phyloP scores from a whole-genome alignment of 2,329 filamentous ascomycete genomes.

The Chlorencoelia australis region DNA sequence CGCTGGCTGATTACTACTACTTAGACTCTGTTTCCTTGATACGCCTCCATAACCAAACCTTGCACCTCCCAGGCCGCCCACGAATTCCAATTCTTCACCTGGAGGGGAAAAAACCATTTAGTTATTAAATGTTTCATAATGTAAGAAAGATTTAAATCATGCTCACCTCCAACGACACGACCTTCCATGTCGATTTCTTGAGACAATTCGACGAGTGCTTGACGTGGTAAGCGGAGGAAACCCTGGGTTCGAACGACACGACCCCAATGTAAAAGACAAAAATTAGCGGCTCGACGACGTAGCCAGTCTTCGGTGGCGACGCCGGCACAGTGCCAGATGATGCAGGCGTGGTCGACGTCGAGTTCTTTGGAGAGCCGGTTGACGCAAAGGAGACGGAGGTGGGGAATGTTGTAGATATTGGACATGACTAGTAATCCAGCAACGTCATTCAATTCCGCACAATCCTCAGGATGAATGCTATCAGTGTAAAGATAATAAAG shows the following conservation, averaged over 20 bases:
- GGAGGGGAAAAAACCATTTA: no score
- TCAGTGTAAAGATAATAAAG: slow-evolving; percentile 96
- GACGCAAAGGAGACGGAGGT: slow-evolving; percentile 81
- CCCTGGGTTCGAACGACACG: slow-evolving; percentile 82
- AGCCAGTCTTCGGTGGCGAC: slow-evolving; percentile 91
- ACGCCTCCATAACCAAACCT: slow-evolving; percentile 38
- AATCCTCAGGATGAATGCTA: slow-evolving; percentile 56
- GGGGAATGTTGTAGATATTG: slow-evolving; percentile 95
- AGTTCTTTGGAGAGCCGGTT: slow-evolving; percentile 84
- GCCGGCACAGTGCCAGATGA: slow-evolving; percentile 90
- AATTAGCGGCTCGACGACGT: slow-evolving; percentile 74
- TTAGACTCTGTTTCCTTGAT: slow-evolving; percentile 47
- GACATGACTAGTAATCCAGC: slow-evolving; percentile 94
- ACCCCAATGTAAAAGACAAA: slow-evolving; percentile 91
- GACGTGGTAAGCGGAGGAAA: slow-evolving; percentile 70
- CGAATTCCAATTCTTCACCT: slow-evolving; percentile 31
- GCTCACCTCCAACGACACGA: slow-evolving; percentile 80
- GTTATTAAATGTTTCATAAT: slow-evolving; percentile 14
- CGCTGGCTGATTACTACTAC: slow-evolving; percentile 48
- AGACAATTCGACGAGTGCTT: slow-evolving; percentile 78
- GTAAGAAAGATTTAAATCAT: slow-evolving; percentile 33
- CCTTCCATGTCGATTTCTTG: slow-evolving; percentile 91
- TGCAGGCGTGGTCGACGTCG: slow-evolving; percentile 87
- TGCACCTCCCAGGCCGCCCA: slow-evolving; percentile 38
- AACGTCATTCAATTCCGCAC: slow-evolving; percentile 67